Percentiles rank a stretch among this genome's conserved stretches.
Evolutionary conservation across 2,329 filamentous ascomycete species (phyloP).

Genomic region (Ophiostoma sp.): DNA sequence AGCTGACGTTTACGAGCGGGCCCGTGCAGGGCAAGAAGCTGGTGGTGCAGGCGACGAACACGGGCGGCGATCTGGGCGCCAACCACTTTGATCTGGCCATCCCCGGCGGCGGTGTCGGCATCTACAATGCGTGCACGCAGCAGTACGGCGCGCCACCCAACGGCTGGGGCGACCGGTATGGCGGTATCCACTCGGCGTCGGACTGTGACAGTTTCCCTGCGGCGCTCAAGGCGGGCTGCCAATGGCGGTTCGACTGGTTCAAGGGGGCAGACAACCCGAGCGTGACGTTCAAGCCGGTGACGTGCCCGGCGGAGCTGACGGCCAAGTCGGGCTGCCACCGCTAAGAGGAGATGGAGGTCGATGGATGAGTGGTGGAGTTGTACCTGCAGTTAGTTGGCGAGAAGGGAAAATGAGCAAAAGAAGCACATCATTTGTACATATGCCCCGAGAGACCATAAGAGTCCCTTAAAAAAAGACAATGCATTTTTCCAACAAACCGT

Average conservation of each 20-base stretch:
- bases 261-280: slow-evolving; percentile 57
- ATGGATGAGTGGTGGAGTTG: neutral
- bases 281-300: slow-evolving; percentile 57
- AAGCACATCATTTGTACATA: neutral
- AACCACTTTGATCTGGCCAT: slow-evolving; percentile 59
- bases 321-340: slow-evolving; percentile 40
- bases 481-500: neutral
- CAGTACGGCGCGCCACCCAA: slow-evolving; percentile 48
- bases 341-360: neutral
- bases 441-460: too few relatives aligned
- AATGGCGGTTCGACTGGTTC: slow-evolving; percentile 68
- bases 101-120: slow-evolving; percentile 55
- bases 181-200: slow-evolving; percentile 52
- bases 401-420: neutral
- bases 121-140: slow-evolving; percentile 50
- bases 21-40: slow-evolving; percentile 57
- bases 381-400: neutral
- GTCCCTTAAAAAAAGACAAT: neutral
- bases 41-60: slow-evolving; percentile 62
- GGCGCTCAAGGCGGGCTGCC: slow-evolving; percentile 57
- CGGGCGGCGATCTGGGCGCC: slow-evolving; percentile 53
- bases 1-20: slow-evolving; percentile 59
- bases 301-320: slow-evolving; percentile 53
- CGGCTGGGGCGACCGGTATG: slow-evolving; percentile 60
- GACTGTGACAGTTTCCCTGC: slow-evolving; percentile 56